phyloP scores from a whole-genome alignment of 148 eudicot genomes.

The Fagopyrum esculentum region DNA sequence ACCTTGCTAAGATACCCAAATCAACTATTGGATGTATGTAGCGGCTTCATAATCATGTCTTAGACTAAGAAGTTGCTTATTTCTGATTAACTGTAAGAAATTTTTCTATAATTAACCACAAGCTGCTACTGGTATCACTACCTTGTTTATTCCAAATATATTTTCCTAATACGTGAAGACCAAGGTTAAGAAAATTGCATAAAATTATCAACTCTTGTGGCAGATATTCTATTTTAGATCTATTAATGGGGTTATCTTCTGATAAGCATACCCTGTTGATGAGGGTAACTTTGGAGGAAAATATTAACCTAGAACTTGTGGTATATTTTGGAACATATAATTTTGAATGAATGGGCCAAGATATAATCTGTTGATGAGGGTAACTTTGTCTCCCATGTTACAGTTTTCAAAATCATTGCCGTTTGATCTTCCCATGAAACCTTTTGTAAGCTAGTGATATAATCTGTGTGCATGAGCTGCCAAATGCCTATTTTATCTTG shows the following conservation, averaged over 20 bases:
- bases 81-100: background rate
- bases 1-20: background rate
- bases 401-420: background rate
- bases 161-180: background rate
- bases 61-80: background rate
- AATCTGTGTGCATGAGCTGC: background rate
- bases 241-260: background rate
- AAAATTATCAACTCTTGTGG: background rate
- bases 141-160: background rate
- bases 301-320: background rate
- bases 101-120: background rate
- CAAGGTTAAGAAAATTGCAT: background rate
- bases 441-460: background rate
- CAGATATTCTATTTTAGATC: background rate
- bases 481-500: background rate
- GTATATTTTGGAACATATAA: background rate
- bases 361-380: background rate
- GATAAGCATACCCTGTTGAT: background rate
- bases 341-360: background rate
- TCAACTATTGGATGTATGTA: background rate
- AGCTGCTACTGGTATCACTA: background rate
- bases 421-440: background rate
- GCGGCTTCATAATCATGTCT: background rate
- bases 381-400: background rate
- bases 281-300: background rate